These are phyloP conservation scores for Sordaria brevicollis DNA, from an alignment of 495 filamentous ascomycete species.

Conservation along the genomic window DNA sequence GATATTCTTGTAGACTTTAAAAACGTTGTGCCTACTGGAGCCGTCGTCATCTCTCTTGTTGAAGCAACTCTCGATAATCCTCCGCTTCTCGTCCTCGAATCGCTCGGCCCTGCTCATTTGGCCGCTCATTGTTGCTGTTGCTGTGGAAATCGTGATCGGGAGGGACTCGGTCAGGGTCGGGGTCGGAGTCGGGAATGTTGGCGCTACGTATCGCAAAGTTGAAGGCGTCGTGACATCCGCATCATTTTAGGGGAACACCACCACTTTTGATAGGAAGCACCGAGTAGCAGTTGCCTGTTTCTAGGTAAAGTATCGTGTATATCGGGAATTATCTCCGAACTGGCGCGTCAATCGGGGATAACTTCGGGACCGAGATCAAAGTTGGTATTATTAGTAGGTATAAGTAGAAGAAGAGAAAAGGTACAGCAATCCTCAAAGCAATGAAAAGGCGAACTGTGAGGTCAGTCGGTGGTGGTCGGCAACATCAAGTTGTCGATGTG, in stretches of 20 bases:
- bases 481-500: background rate
- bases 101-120: slow-evolving; percentile 64
- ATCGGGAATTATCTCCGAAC: background rate
- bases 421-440: background rate
- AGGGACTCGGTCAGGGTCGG: background rate
- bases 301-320: background rate
- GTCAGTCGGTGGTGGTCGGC: background rate
- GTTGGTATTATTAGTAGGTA: background rate
- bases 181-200: background rate
- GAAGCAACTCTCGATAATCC: slow-evolving; percentile 90
- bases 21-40: slow-evolving; percentile 55
- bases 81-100: slow-evolving; percentile 91
- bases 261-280: background rate
- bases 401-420: background rate
- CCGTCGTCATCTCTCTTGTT: slow-evolving; percentile 77
- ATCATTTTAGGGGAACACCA: background rate
- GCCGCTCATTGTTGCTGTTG: slow-evolving; percentile 21
- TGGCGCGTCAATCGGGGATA: background rate
- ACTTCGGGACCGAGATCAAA: background rate
- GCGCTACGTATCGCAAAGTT: background rate
- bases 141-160: background rate
- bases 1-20: background rate
- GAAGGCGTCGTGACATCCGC: background rate
- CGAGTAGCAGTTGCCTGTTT: background rate
- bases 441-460: background rate